Base-by-base conservation (phyloP, 352 stramenopile genomes). In the Nothophytophthora sp. region DNA sequence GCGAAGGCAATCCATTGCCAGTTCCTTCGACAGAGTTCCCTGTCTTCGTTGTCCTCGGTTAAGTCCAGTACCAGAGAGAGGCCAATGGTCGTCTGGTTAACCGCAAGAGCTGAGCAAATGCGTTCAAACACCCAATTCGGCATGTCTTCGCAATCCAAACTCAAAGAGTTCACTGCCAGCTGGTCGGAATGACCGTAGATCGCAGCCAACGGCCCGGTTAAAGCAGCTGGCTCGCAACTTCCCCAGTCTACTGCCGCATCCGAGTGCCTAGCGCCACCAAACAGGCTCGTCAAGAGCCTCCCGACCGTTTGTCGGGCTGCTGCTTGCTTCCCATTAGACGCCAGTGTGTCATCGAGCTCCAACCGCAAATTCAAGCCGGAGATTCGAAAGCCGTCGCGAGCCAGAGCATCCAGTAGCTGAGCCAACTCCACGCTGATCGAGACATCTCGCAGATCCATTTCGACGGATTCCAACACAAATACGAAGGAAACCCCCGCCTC, bases 231-330 rank as follows among this genome's bases (percentile, higher is more conserved):
- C 22, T 30, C 29, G 20, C 32, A n/a, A 11, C 8, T 37, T 16
- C 12, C 15, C 9, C 15, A 37, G n/a, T 16, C 12, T 18, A n/a
- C 19, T 10, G 19, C 15, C 7, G 12, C 19, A 16, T 5, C 6
- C 19, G 6, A 8, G 19, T n/a, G 9, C 5, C 13, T 7, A 22
- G 30, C 6, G n/a, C 43, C 20, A 22, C 30, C 30, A 40, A 50
- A 34, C 22, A 50, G 2, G 16, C 12, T 39, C 10, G 22, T 41
- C 16, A 50, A 30, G 13, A 50, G 12, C 9, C 40, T 50, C 27
- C 43, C 43, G 18, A 40, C 9, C 2, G 43, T 13, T 25, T 50
- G 39, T 13, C 43, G 43, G 10, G 43, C 43, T n/a, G 27, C 43
- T 24, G 19, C 43, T 32, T n/a, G 15, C 8, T 50, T 41, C 2